Conservation (phyloP, 306 rosid genomes). For the Cucumis sativus region DNA sequence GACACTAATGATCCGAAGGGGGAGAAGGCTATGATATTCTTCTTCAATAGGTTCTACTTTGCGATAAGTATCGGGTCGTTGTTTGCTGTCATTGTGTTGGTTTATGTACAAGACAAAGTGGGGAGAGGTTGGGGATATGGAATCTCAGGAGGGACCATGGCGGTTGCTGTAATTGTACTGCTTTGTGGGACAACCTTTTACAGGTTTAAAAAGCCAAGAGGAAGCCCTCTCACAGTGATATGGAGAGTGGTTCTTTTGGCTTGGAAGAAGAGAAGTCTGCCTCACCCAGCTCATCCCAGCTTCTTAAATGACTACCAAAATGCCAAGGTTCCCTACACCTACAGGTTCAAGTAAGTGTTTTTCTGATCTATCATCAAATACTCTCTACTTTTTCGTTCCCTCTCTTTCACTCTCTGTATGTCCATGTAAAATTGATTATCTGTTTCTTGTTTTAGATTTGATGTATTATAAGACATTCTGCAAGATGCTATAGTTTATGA, state of each 20-base stretch:
- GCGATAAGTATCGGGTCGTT: slow-evolving; percentile 71
- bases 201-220: slow-evolving; percentile 58
- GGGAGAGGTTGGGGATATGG: slow-evolving; percentile 93
- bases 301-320: slow-evolving; percentile 49
- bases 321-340: slow-evolving; percentile 53
- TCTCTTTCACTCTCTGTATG: too few relatives aligned
- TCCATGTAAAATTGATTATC: not conserved
- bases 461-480: not conserved
- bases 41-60: slow-evolving; percentile 92
- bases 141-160: slow-evolving; percentile 69
- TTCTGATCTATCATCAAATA: not conserved
- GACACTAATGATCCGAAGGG: slow-evolving; percentile 55
- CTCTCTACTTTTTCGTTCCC: not conserved
- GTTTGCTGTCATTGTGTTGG: slow-evolving; percentile 64
- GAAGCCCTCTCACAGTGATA: slow-evolving; percentile 74
- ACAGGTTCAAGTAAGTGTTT: slow-evolving; percentile 40
- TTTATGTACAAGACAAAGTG: slow-evolving; percentile 70
- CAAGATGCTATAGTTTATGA: not conserved
- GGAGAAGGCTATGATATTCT: slow-evolving; percentile 72
- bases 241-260: slow-evolving; percentile 84
- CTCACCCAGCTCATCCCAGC: slow-evolving; percentile 45
- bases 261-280: slow-evolving; percentile 54
- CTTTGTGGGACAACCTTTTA: slow-evolving; percentile 54
- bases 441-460: not conserved
- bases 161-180: slow-evolving; percentile 37